These are phyloP conservation scores for Trichosporon coremiiforme DNA, from an alignment of 1,284 basidiomycete species.

Conservation along the genomic window DNA sequence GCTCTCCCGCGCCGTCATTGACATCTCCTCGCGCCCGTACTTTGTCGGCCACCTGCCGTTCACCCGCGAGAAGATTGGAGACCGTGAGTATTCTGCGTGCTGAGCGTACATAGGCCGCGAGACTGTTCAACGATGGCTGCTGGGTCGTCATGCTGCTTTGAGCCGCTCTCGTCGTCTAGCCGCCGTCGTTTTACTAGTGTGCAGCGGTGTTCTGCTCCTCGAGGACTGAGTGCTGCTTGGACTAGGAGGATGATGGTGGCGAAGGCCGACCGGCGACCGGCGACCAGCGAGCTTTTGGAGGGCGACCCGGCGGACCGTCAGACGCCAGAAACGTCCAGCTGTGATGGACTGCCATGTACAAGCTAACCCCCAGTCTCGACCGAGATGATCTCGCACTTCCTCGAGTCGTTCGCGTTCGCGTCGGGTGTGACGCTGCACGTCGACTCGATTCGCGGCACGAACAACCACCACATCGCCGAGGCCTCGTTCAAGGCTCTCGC, in stretches of 20 bases:
- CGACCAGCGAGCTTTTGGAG: no score
- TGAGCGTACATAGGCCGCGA: background rate
- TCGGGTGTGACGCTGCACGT: constrained; percentile 66
- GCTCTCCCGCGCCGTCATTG: constrained; percentile 90
- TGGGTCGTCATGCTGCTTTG: no score
- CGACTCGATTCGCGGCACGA: constrained; percentile 89
- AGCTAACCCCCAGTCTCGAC: constrained; percentile 65
- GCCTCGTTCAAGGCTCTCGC: constrained; percentile 98
- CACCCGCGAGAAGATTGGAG: constrained; percentile 94
- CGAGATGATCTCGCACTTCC: constrained; percentile 77
- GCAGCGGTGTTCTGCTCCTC: no score
- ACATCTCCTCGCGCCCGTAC: constrained; percentile 95
- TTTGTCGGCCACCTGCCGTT: constrained; percentile 89
- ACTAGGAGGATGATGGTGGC: no score
- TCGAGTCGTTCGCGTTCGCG: constrained; percentile 56
- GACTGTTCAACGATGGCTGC: no score
- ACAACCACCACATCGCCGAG: constrained; percentile 97
- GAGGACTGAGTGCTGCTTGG: no score
- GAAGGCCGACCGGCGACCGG: no score
- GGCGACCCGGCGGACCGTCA: no score
- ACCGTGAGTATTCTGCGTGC: constrained; percentile 59
- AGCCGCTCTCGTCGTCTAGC: no score
- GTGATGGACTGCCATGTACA: no score
- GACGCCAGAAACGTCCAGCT: background rate
- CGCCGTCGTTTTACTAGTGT: no score